A percentile compares a stretch with the other conserved stretches of the same genome.
These are phyloP conservation scores for Colletotrichum liriopes DNA, from an alignment of 2,329 filamentous ascomycete species.

Conservation along the genomic window DNA sequence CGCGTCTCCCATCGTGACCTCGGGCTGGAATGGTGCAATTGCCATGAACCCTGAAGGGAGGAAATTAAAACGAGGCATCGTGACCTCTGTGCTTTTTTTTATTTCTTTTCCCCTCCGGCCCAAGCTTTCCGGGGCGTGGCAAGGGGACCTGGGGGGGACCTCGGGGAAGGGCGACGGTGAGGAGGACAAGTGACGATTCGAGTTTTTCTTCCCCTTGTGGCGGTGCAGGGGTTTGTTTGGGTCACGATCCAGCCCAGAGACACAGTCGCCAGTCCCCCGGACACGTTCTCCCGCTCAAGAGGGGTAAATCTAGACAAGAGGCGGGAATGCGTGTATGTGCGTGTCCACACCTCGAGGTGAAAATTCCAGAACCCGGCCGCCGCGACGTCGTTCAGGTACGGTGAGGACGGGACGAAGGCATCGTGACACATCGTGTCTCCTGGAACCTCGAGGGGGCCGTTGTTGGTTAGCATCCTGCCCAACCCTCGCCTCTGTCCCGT, in stretches of 20 bases:
- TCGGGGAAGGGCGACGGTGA: background rate
- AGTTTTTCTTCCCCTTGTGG: conserved; percentile 33
- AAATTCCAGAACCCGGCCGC: conserved; percentile 25
- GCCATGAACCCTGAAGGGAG: conserved; percentile 18
- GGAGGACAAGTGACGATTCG: conserved; percentile 35
- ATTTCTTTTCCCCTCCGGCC: background rate
- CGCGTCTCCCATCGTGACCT: conserved; percentile 30
- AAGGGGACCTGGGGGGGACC: background rate
- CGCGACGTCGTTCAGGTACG: conserved; percentile 28
- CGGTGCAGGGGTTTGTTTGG: conserved; percentile 30
- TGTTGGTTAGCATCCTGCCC: background rate
- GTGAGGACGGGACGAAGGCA: conserved; percentile 16
- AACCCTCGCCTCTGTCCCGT: conserved; percentile 11
- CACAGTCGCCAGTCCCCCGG: background rate
- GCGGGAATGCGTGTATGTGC: background rate
- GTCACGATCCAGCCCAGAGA: conserved; percentile 18
- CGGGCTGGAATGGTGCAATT: conserved; percentile 37
- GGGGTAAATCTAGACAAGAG: conserved; percentile 26
- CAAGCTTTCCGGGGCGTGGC: conserved; percentile 14
- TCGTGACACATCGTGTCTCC: conserved; percentile 18
- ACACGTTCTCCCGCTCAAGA: background rate
- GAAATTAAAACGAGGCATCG: conserved; percentile 33
- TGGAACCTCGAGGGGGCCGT: background rate
- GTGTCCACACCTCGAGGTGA: conserved; percentile 6
- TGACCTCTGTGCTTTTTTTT: conserved; percentile 17